Evolutionary conservation across 306 rosid genomes (phyloP), one percentile per base, ranked within the genome.

Genomic region (Alnus glutinosa): DNA sequence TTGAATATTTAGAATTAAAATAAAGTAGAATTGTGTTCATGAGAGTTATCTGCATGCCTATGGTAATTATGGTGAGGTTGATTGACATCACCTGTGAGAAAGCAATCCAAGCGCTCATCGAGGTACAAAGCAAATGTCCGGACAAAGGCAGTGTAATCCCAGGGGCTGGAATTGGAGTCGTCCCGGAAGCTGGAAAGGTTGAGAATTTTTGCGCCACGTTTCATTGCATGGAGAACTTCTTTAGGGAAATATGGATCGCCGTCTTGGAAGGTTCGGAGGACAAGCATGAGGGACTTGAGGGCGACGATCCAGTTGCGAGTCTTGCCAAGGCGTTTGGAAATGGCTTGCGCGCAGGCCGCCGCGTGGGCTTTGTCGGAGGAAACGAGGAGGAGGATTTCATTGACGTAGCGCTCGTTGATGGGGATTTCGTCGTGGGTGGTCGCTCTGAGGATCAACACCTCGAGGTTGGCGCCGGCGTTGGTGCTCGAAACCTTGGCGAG

Each of bases 161-260:
- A 89, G 1, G 96, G 98, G 49, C 88, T 87, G 1, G 97, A 86
- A 75, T 70, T 90, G 0, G 99, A 95, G 37, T 90, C 98, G 47
- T 91, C 98, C 9, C 86, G 84, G 7, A 95, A 95, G 14, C 80
- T 83, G 0, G 92, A 85, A n/a, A 94, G 91, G 80, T 94, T 94
- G 47, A 94, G 89, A 12, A 94, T 92, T 52, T 82, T 93, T 0
- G 92, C 85, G 2, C 98, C 97, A 16, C 84, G 84, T 82, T 89
- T 93, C 97, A 89, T 95, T 9, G 86, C 89, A 55, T 83, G 93
- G 50, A 89, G 89, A 49, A 95, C 91, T 77, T 93, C 96, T 7
- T 87, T 75, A 0, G 99, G 99, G 34, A 92, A 95, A 74, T 84
- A 82, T 0, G 92, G 96, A 50, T 93, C 98, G n/a, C 97, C 97